phyloP scores from a whole-genome alignment of 805 yeast genomes.

The Huiozyma naganishii region DNA sequence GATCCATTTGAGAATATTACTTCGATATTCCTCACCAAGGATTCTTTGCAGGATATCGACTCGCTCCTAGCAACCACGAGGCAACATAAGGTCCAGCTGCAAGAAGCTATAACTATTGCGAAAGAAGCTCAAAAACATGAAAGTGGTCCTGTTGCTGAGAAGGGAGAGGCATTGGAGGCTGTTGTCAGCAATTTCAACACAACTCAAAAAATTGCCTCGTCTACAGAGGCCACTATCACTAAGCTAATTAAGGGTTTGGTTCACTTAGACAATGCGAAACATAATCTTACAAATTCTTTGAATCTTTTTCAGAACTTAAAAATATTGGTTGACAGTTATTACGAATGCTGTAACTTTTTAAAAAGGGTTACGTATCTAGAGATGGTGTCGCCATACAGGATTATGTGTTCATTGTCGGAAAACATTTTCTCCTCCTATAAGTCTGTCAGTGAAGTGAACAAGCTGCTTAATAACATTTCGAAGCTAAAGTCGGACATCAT shows the following conservation, averaged over 20 bases:
- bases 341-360: conserved; percentile 13
- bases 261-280: conserved; percentile 68
- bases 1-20: conserved; percentile 45
- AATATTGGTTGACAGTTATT: conserved; percentile 51
- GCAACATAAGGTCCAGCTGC: conserved; percentile 40
- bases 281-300: conserved; percentile 74
- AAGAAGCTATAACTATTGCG: conserved; percentile 30
- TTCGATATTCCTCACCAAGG: conserved; percentile 40
- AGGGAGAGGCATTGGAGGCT: conserved; percentile 15
- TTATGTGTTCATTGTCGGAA: conserved; percentile 26
- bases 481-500: conserved; percentile 18
- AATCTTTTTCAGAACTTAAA: conserved; percentile 78
- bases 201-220: conserved; percentile 72
- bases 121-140: conserved; percentile 26
- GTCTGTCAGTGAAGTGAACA: conserved; percentile 55
- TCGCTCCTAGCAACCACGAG: conserved; percentile 39
- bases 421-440: conserved; percentile 49
- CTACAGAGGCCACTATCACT: conserved; percentile 53
- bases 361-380: conserved; percentile 11
- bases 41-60: conserved; percentile 41
- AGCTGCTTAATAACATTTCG: conserved; percentile 20
- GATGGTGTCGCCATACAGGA: conserved; percentile 21
- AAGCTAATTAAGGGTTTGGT: conserved; percentile 70
- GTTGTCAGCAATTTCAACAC: conserved; percentile 43
- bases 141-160: conserved; percentile 16